Evolutionary conservation across 257 asterid genomes (phyloP).

Genomic region (Plectranthus barbatus): DNA sequence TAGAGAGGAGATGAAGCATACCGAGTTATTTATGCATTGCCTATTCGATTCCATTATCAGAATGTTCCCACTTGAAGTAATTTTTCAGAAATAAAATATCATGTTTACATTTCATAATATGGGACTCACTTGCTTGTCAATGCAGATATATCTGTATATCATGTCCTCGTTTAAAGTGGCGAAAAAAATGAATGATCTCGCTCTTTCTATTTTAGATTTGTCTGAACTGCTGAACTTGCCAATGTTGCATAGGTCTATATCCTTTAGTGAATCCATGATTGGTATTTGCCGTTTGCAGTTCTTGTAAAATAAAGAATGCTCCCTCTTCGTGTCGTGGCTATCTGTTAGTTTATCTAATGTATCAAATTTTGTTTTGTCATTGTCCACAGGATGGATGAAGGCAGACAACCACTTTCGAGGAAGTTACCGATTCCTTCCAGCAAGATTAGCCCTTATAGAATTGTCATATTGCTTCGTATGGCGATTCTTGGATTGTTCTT

Average conservation of each 20-base stretch:
- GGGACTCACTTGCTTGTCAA: background rate
- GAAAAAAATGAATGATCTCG: background rate
- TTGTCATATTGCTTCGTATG: slow-evolving; percentile 70
- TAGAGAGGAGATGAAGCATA: background rate
- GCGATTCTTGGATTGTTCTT: slow-evolving; percentile 75
- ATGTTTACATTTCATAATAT: background rate
- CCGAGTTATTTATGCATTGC: background rate
- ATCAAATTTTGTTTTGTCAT: background rate
- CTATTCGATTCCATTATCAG: background rate
- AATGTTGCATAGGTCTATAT: background rate
- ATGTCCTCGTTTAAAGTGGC: background rate
- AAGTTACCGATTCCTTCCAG: slow-evolving; percentile 82
- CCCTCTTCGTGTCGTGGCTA: background rate
- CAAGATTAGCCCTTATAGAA: slow-evolving; percentile 87
- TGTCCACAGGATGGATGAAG: slow-evolving; percentile 85
- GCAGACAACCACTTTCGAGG: slow-evolving; percentile 94
- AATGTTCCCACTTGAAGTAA: background rate
- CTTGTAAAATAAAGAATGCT: background rate
- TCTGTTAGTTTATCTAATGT: too few relatives aligned
- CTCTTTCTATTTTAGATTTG: background rate
- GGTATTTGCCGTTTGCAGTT: background rate
- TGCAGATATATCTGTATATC: too few relatives aligned
- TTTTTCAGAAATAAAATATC: too few relatives aligned
- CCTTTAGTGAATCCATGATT: background rate
- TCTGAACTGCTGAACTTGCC: background rate